phyloP scores from a whole-genome alignment of 73 alveolate genomes.

The Paramecium octaurelia region DNA sequence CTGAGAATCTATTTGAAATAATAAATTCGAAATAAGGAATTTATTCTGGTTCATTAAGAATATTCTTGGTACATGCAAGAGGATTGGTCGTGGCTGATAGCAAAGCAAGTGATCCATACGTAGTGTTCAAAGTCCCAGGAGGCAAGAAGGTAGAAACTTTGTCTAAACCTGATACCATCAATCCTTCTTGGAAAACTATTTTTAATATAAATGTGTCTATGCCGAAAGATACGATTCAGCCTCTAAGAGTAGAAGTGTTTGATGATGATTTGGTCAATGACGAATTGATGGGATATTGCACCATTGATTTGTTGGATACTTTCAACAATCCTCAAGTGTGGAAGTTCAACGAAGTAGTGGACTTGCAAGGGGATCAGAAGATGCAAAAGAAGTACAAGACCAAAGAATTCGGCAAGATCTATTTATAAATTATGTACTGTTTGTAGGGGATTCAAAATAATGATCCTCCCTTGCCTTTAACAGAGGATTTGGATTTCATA shows the following conservation, averaged over 20 bases:
- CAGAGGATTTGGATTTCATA: conserved; percentile 58
- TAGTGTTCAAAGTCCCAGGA: conserved; percentile 55
- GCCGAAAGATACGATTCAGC: conserved; percentile 51
- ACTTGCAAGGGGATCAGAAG: conserved; percentile 26
- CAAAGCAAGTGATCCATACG: conserved; percentile 47
- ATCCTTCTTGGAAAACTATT: conserved; percentile 55
- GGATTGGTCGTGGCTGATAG: conserved; percentile 53
- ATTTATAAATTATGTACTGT: conserved; percentile 51
- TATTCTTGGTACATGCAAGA: conserved; percentile 49
- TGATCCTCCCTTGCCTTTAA: conserved; percentile 55
- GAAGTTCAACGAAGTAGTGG: conserved; percentile 38
- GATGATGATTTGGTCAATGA: conserved; percentile 57
- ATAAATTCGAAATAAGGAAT: conserved; percentile 37
- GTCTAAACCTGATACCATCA: not conserved
- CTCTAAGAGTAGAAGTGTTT: conserved; percentile 50
- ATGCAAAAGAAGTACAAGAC: conserved; percentile 46
- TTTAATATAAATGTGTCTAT: conserved; percentile 37
- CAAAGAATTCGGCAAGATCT: conserved; percentile 36
- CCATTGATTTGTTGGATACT: conserved; percentile 15
- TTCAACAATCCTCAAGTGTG: conserved; percentile 52
- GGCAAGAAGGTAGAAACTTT: conserved; percentile 45
- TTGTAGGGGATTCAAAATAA: conserved; percentile 38
- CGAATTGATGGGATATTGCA: conserved; percentile 54
- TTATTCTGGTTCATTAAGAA: conserved; percentile 48
- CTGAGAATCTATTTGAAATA: conserved; percentile 40